These are phyloP conservation scores for Russula sp. DNA, from an alignment of 768 basidiomycete species.

Conservation along the genomic window DNA sequence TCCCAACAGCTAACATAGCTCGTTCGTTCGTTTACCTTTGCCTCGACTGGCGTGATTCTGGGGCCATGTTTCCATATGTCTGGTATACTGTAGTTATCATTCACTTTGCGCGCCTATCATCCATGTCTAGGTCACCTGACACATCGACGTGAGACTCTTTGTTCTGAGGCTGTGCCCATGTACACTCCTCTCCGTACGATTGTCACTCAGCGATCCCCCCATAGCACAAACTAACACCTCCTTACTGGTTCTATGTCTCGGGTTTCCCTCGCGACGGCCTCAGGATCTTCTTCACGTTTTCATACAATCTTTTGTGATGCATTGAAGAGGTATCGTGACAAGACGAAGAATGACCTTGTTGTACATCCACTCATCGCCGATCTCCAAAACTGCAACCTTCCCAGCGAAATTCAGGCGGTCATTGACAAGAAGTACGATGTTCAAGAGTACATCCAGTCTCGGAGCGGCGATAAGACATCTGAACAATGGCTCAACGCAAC, in stretches of 20 bases:
- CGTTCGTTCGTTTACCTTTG: no score
- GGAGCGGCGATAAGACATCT: not conserved
- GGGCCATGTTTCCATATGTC: no score
- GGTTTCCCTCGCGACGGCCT: not conserved
- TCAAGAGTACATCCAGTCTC: not conserved
- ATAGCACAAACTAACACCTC: conserved; percentile 25
- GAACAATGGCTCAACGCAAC: no score
- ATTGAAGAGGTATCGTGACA: not conserved
- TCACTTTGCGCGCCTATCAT: no score
- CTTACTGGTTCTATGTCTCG: not conserved
- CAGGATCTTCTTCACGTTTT: not conserved
- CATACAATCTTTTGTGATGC: not conserved
- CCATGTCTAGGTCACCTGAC: no score
- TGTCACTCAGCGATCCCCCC: not conserved
- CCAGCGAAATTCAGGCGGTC: not conserved
- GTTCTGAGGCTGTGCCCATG: not conserved
- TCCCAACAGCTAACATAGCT: no score
- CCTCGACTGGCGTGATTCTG: no score
- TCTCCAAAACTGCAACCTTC: not conserved
- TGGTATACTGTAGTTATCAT: no score
- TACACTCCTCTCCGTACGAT: not conserved
- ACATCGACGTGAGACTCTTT: no score
- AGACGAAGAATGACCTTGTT: conserved; percentile 1
- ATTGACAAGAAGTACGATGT: not conserved
- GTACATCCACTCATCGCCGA: not conserved